These are phyloP conservation scores for Ceratobasidium sp. DNA, from an alignment of 1,284 basidiomycete species.

Conservation along the genomic window DNA sequence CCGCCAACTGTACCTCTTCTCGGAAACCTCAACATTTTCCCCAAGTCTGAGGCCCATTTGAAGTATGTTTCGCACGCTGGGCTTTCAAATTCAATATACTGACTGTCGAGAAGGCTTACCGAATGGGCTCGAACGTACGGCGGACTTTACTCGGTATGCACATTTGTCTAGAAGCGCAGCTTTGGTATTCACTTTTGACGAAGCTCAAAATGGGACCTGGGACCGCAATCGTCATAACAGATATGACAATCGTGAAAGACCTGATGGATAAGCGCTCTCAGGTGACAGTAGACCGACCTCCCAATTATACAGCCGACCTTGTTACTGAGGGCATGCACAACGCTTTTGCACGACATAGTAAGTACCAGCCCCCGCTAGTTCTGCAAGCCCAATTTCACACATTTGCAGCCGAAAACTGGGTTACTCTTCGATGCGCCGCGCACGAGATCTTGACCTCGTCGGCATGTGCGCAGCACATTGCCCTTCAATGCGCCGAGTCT, in stretches of 20 bases:
- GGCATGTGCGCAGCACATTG: slow-evolving; percentile 48
- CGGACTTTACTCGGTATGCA: slow-evolving; percentile 48
- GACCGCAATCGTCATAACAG: slow-evolving; percentile 51
- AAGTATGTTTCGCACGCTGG: slow-evolving; percentile 43
- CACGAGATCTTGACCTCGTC: slow-evolving; percentile 52
- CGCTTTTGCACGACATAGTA: slow-evolving; percentile 49
- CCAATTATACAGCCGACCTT: slow-evolving; percentile 48
- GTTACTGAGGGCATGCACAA: slow-evolving; percentile 46
- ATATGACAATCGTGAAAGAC: slow-evolving; percentile 49
- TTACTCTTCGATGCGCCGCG: slow-evolving; percentile 50
- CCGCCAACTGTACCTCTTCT: slow-evolving; percentile 53
- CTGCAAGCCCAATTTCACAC: background rate
- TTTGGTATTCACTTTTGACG: background rate
- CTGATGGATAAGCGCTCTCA: slow-evolving; percentile 50
- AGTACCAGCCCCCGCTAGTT: background rate
- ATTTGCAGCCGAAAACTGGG: slow-evolving; percentile 51
- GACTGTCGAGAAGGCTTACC: slow-evolving; percentile 46
- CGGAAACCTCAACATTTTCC: slow-evolving; percentile 53
- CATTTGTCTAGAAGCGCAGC: background rate
- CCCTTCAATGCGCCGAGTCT: slow-evolving; percentile 53
- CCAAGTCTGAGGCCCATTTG: slow-evolving; percentile 48
- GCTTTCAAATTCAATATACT: background rate
- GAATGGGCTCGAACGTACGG: slow-evolving; percentile 52
- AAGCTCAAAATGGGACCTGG: slow-evolving; percentile 50
- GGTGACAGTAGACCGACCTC: slow-evolving; percentile 40